Percentiles rank a stretch among this genome's conserved stretches.
These are phyloP conservation scores for Setaria viridis DNA, from an alignment of 202 grass and related monocot genomes.

Conservation along the genomic window DNA sequence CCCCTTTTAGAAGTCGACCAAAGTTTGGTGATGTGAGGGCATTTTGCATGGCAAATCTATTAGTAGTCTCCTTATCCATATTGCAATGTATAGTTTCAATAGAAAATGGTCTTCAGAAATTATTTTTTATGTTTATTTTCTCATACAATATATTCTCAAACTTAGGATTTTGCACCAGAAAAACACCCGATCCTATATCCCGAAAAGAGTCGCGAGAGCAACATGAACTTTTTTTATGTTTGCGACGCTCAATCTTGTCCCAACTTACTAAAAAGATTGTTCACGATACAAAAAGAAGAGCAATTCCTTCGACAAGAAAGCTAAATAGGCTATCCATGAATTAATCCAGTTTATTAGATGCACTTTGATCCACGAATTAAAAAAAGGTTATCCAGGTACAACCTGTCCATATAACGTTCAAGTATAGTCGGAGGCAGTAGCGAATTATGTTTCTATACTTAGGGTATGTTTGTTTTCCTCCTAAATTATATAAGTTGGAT, in stretches of 20 bases:
- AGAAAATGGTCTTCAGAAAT: not conserved
- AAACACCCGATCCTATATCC: not conserved
- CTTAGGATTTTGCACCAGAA: not conserved
- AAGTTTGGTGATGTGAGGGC: not conserved
- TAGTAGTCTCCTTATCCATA: not conserved
- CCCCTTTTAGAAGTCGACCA: no score
- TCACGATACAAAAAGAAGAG: not conserved
- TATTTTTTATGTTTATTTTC: not conserved
- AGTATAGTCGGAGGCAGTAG: not conserved
- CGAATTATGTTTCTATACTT: not conserved
- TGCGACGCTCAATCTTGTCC: not conserved
- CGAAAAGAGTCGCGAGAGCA: not conserved
- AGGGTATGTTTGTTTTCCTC: no score
- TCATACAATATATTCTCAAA: not conserved
- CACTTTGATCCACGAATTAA: not conserved
- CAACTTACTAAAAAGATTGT: not conserved
- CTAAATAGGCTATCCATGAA: not conserved
- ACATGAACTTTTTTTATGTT: not conserved
- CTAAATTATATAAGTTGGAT: no score
- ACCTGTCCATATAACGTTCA: not conserved
- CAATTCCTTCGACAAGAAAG: not conserved
- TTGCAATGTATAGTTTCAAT: not conserved
- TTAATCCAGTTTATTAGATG: not conserved
- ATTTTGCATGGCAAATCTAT: not conserved
- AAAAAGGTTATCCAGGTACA: not conserved